phyloP scores from a whole-genome alignment of 2,329 filamentous ascomycete species.

The Beauveria rudraprayagi region DNA sequence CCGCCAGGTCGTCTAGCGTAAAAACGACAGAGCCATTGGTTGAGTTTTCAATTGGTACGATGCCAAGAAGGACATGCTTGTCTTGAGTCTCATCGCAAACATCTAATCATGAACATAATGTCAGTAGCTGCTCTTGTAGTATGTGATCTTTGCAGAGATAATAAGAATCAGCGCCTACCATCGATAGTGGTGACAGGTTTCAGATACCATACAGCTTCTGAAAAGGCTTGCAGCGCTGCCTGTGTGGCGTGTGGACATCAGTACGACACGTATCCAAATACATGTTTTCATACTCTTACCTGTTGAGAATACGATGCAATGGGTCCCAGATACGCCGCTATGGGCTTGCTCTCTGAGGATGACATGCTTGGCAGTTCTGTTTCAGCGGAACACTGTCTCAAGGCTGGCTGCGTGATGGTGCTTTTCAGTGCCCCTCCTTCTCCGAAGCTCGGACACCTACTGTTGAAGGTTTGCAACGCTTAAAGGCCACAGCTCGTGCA shows the following conservation, averaged over 20 bases:
- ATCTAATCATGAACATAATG: conserved; percentile 37
- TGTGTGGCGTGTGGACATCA: conserved; percentile 17
- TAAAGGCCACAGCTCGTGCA: too few relatives aligned
- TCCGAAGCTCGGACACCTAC: neutral
- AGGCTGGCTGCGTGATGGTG: neutral
- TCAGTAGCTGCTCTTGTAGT: neutral
- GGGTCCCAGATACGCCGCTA: conserved; percentile 8
- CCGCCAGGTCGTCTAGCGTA: conserved; percentile 82
- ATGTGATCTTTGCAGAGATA: conserved; percentile 1
- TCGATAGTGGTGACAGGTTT: conserved; percentile 45
- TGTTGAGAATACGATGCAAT: conserved; percentile 11
- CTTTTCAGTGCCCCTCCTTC: neutral
- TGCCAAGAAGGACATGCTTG: conserved; percentile 57
- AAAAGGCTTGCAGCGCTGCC: conserved; percentile 41
- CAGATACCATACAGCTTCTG: conserved; percentile 38
- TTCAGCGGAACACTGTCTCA: neutral
- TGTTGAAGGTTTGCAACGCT: neutral
- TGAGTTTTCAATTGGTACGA: conserved; percentile 93
- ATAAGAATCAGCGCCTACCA: conserved; percentile 24
- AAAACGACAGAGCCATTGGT: conserved; percentile 88
- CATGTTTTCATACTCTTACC: neutral
- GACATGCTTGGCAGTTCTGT: neutral
- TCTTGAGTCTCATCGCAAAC: conserved; percentile 73
- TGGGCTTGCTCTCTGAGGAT: conserved; percentile 6
- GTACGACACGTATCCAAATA: neutral